phyloP scores from a whole-genome alignment of 176 grass and related monocot genomes.

The Cenchrus purpureus region DNA sequence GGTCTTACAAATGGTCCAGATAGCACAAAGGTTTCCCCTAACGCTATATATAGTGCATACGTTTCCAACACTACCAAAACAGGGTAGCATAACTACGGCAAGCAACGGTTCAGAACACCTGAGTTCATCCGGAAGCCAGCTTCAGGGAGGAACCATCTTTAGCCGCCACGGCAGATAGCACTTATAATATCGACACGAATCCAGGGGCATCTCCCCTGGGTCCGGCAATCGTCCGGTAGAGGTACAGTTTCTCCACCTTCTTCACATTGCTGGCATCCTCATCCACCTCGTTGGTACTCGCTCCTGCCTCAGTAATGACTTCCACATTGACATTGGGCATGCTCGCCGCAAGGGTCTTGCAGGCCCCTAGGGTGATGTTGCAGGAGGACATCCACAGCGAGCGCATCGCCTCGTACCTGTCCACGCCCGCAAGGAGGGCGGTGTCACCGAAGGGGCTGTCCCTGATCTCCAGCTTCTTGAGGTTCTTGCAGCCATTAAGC shows the following conservation, averaged over 20 bases:
- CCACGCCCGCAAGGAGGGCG: conserved; percentile 49
- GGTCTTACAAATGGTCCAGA: background rate
- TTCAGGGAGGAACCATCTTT: background rate
- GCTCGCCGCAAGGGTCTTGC: conserved; percentile 62
- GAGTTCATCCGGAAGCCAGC: background rate
- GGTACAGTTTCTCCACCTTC: conserved; percentile 68
- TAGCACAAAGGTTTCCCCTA: background rate
- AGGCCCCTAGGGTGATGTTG: conserved; percentile 60
- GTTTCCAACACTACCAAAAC: background rate
- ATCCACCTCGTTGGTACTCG: background rate
- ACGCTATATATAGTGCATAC: background rate
- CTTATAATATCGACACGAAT: conserved; percentile 56
- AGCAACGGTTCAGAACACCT: background rate
- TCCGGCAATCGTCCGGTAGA: conserved; percentile 70
- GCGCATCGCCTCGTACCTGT: conserved; percentile 65
- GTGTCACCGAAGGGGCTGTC: conserved; percentile 70
- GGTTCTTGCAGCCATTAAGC: conserved; percentile 74
- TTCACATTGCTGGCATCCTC: background rate
- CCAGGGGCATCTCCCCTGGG: conserved; percentile 58
- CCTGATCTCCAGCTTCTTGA: conserved; percentile 71
- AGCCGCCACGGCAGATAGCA: background rate
- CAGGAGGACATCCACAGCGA: conserved; percentile 85
- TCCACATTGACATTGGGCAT: conserved; percentile 71
- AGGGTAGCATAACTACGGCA: background rate
- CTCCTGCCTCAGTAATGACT: conserved; percentile 43